Evolutionary conservation across 176 grass and related monocot genomes (phyloP).

Genomic region (Typha latifolia): DNA sequence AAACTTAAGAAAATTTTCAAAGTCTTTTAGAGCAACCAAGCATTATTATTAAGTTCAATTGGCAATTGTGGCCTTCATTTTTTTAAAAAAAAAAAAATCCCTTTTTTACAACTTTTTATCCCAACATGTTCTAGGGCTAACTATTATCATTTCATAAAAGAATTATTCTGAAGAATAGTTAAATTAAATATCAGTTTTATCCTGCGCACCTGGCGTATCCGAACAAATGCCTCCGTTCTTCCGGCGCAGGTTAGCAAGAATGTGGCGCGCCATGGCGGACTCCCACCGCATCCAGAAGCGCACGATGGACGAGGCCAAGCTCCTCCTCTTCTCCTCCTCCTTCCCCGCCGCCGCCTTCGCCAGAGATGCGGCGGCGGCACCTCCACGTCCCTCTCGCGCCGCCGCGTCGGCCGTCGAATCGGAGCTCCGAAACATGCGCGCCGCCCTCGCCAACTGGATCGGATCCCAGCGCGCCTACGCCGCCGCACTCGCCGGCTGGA

Average conservation of each 20-base stretch:
- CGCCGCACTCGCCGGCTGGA: slow-evolving; percentile 55
- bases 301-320: slow-evolving; percentile 51
- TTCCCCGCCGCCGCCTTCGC: slow-evolving; percentile 2
- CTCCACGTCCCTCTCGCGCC: slow-evolving; percentile 11
- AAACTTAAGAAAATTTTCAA: too few species aligned
- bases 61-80: too few species aligned
- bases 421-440: slow-evolving; percentile 52
- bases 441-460: slow-evolving; percentile 40
- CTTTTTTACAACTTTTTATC: too few species aligned
- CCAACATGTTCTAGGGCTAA: too few species aligned
- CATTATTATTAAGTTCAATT: too few species aligned
- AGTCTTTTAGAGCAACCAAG: too few species aligned
- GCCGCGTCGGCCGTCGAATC: slow-evolving; percentile 21
- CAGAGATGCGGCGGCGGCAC: slow-evolving; percentile 18
- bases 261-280: slow-evolving; percentile 58
- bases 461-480: slow-evolving; percentile 61
- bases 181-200: too few species aligned
- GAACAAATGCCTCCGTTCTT: too few species aligned
- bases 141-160: too few species aligned
- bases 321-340: slow-evolving; percentile 33
- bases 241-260: slow-evolving; percentile 36
- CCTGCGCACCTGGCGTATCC: too few species aligned
- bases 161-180: too few species aligned
- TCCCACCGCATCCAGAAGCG: slow-evolving; percentile 71
- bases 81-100: too few species aligned